phyloP scores from a whole-genome alignment of 2,329 filamentous ascomycete species.

The Pezicula neosporulosa region DNA sequence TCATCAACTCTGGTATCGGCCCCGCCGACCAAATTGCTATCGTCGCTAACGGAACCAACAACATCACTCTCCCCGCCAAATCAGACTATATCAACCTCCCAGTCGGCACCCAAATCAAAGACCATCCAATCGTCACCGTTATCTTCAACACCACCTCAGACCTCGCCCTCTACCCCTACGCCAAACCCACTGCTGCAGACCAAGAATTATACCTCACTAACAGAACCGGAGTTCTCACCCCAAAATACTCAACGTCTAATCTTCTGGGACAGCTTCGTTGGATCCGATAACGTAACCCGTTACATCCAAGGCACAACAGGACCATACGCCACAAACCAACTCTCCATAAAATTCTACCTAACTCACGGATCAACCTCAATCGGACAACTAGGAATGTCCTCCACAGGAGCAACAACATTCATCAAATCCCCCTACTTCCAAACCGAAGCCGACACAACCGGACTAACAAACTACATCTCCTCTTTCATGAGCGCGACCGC shows the following conservation, averaged over 20 bases:
- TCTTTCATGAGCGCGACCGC: neutral
- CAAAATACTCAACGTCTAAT: constrained; percentile 39
- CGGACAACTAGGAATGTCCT: constrained; percentile 36
- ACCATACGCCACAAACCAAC: constrained; percentile 34
- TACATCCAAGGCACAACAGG: constrained; percentile 41
- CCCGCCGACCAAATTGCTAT: constrained; percentile 1
- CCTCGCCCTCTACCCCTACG: neutral
- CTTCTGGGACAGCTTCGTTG: constrained; percentile 34
- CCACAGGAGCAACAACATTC: constrained; percentile 35
- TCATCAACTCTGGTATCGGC: constrained; percentile 9
- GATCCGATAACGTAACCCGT: constrained; percentile 32
- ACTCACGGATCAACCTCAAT: constrained; percentile 44
- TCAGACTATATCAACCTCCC: constrained; percentile 3
- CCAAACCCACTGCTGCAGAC: constrained; percentile 19
- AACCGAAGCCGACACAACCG: neutral
- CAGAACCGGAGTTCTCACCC: constrained; percentile 35
- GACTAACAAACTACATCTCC: neutral
- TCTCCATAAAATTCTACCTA: constrained; percentile 44
- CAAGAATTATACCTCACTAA: constrained; percentile 21
- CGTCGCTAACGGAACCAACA: neutral
- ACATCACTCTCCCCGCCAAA: neutral
- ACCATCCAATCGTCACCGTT: constrained; percentile 3
- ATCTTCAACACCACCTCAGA: constrained; percentile 1
- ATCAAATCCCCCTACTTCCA: constrained; percentile 30
- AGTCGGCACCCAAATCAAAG: constrained; percentile 1